Evolutionary conservation across 2,329 filamentous ascomycete species (phyloP), one percentile per base, ranked within the genome.

Genomic region (Lasiodiplodia hormozganensis): DNA sequence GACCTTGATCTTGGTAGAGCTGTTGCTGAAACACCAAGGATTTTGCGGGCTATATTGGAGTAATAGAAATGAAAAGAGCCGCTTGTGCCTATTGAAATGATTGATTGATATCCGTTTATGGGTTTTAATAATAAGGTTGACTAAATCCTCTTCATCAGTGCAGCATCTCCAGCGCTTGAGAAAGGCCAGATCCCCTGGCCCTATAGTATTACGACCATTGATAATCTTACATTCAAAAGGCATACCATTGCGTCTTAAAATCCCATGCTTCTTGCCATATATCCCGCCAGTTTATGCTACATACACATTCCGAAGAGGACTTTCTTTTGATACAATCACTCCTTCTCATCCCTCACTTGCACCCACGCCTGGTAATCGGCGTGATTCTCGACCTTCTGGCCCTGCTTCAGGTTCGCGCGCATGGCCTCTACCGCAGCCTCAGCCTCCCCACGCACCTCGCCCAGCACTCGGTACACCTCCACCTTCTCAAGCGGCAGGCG

Each of bases 401-500:
- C 31, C 1, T 43, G 2, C 14, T 7, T 4, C 14, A 67, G 43
- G 4, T 54, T 47, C 34, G 18, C 54, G 21, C 14, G 16, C 28
- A 68, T 25, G 38, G 12, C 6, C n/a, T 58, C 11, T 14, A 28
- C n/a, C 5, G 31, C 34, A 10, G 54, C 53, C 28, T 60, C 31
- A 12, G 62, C n/a, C 12, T 47, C 11, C 43, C 54, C 49, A 3
- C 28, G 52, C 7, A 65, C 3, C 21, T 34, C 18, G 0, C 11
- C 16, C 12, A 16, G n/a, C 5, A 10, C 3, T 3, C 18, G 23
- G 21, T 60, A 56, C 7, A 40, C 43, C 16, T 74, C 75, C 5
- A 74, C 73, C 2, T 71, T 67, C 0, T 73, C 71, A 62, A 73
- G 71, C 10, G 77, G 78, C 70, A 81, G 78, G 10, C 79, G 69